phyloP scores from a whole-genome alignment of 345 rosid species.

The Arabidopsis arenosa region DNA sequence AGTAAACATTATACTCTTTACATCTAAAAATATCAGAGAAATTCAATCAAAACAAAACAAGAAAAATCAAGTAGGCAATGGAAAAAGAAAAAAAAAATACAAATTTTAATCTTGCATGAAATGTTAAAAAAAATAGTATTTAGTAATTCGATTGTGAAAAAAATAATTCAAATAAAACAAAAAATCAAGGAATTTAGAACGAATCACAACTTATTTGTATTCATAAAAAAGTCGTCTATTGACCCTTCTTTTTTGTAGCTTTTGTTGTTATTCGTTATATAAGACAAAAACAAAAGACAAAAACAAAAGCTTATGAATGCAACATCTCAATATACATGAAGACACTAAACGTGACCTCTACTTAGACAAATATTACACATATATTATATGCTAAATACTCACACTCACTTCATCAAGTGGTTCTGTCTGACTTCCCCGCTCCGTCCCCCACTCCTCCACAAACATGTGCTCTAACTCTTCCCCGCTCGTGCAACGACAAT shows the following conservation, averaged over 20 bases:
- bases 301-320: constrained; percentile 23
- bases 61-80: no score
- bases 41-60: no score
- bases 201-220: no score
- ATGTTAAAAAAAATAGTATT: no score
- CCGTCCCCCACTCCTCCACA: neutral
- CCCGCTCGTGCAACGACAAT: constrained; percentile 52
- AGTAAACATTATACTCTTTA: no score
- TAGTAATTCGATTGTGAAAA: no score
- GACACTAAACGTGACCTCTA: constrained; percentile 17
- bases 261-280: constrained; percentile 13
- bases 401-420: constrained; percentile 22
- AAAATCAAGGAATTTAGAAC: no score
- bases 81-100: no score
- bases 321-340: constrained; percentile 5
- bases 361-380: constrained; percentile 6
- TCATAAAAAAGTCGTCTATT: neutral
- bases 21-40: no score
- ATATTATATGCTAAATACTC: neutral
- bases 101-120: no score
- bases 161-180: no score
- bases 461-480: constrained; percentile 43
- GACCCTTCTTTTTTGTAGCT: neutral
- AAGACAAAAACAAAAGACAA: constrained; percentile 31
- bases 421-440: constrained; percentile 3